Evolutionary conservation across 2,329 filamentous ascomycete genomes (phyloP), one percentile per base, ranked within the genome.

Genomic region (Blumeria hordei): DNA sequence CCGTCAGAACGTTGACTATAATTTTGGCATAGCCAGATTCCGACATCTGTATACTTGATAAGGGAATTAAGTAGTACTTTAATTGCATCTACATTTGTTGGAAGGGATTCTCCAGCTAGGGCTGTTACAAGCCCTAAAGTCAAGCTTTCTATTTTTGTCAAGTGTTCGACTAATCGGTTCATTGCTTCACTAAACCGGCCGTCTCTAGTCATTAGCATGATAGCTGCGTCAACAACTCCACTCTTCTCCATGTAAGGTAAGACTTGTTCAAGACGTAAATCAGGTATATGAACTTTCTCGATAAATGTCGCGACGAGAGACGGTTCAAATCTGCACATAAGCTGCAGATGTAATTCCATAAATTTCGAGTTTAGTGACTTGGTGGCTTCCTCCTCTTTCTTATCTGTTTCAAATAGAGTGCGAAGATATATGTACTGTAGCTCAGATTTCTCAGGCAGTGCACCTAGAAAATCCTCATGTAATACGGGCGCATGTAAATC

Each of bases 11-110:
- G 76, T 62, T 83, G 85, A 52, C 78, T 86, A 65, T 94, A 87
- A 1, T 83, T 80, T 67, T 93, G 86, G 62, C 92, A 96, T 11
- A 98, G 72, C 92, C 92, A 98, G 53, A 94, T 90, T 12, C 93
- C 92, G 1, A 98, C 86, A 59, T 88, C 82, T 1, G 83, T 80
- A 67, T 94, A 96, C 65, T 94, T 95, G 58, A 93, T 81, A 16
- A 98, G 70, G 0, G 83, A 80, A 56, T 79, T 76, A 3, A 94
- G 72, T 1, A 94, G 72, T 56, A 88, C 83, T 55, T 83, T 77
- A 0, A 83, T 78, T 0, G 83, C 77, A 58, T 82, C 77, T 36
- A 60, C 74, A 51, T 73, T 75, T 1, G 70, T 67, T 0, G 73
- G 69, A 55, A 82, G 75, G 1, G 73, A 72, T 33, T 75, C 74